Percentiles rank a stretch among this genome's conserved stretches.
These are phyloP conservation scores for Garcia nutans DNA, from an alignment of 345 rosid genomes.

Conservation along the genomic window DNA sequence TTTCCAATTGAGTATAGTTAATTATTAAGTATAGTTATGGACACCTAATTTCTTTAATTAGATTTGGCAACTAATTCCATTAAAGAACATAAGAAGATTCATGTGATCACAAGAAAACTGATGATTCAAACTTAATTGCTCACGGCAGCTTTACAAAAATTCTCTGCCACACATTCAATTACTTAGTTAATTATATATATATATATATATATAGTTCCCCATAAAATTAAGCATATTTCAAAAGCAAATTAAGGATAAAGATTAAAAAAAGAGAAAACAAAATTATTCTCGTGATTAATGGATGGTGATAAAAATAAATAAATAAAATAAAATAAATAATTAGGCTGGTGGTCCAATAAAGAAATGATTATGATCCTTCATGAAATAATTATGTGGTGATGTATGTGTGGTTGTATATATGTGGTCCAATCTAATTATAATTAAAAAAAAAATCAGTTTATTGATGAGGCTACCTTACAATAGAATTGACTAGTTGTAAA, in stretches of 20 bases:
- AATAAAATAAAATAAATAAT: background rate
- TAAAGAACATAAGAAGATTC: slow-evolving; percentile 14
- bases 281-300: slow-evolving; percentile 17
- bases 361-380: slow-evolving; percentile 15
- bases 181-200: background rate
- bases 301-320: background rate
- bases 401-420: too few species aligned
- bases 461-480: background rate
- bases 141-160: background rate
- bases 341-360: slow-evolving; percentile 29
- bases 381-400: background rate
- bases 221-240: background rate
- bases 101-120: slow-evolving; percentile 10
- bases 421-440: slow-evolving; percentile 31
- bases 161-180: background rate
- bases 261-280: background rate
- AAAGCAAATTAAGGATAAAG: background rate
- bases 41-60: too few species aligned
- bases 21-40: background rate
- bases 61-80: background rate
- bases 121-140: background rate
- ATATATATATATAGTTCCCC: too few species aligned
- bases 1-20: background rate
- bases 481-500: background rate
- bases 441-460: too few species aligned